Base-by-base conservation (phyloP, 257 asterid species). In the Asclepias syriaca region DNA sequence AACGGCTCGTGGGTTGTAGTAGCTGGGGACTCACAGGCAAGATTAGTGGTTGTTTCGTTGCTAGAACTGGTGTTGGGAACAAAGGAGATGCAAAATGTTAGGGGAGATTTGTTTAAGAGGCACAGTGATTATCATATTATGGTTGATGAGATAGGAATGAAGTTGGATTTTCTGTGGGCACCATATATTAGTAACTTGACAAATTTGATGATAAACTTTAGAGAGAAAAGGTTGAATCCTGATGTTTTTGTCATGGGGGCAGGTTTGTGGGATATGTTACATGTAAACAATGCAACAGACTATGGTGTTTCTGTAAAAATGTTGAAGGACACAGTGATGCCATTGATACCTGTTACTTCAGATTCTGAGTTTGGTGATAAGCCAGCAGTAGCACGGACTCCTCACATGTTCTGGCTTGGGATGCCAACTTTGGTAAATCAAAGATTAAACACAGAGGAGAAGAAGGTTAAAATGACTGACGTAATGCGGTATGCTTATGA, bases 241-340 rank as follows among this genome's bases (percentile, higher is more conserved):
- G 98, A 95, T 85, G 91, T 95, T 63, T 66, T 95, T 71, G 85
- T 90, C 75, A 87, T 95, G 85, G 99, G 99, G 39, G 85, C 96
- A 0, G 99, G 98, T 64, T 81, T 95, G 71, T 95, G 98, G 99
- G 98, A 92, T 79, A 90, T 95, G 96, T 69, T 92, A 68, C 98
- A 86, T 18, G 80, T 90, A 74, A 87, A 80, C 75, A 86, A 88
- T 70, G 90, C 79, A 0, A 72, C 88, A 1, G 89, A 92, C 5
- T 95, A 85, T 71, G 92, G 95, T 10, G 65, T 50, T 59, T 81
- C 87, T 2, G 68, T 92, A 74, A 80, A 78, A 37, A 65, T 54
- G 65, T 81, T 92, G 81, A 78, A 81, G 91, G 90, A 90, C 60
- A 81, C 83, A 43, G 75, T 86, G 16, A 71, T 85, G 81, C 74